Evolutionary conservation across 495 filamentous ascomycete genomes (phyloP).

Genomic region (Penicillium maclennaniae): DNA sequence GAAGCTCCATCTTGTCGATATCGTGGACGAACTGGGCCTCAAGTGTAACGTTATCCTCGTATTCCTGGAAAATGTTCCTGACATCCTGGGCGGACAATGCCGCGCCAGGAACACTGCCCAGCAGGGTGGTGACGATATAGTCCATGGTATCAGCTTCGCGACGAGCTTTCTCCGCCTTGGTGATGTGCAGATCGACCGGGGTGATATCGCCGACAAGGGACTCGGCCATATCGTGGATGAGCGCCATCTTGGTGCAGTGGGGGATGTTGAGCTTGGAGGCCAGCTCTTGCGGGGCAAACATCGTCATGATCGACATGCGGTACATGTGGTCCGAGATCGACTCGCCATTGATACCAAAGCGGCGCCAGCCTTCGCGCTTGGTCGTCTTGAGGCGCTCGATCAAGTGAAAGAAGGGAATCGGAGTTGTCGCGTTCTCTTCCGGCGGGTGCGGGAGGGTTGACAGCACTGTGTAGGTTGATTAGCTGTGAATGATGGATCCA

Average conservation of each 20-base stretch:
- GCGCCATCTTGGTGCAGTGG: conserved; percentile 86
- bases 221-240: conserved; percentile 98
- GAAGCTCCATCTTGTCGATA: conserved; percentile 91
- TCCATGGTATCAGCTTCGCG: conserved; percentile 87
- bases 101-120: conserved; percentile 71
- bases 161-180: conserved; percentile 73
- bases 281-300: conserved; percentile 82
- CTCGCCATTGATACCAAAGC: conserved; percentile 76
- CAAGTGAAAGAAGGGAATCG: conserved; percentile 88
- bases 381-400: conserved; percentile 91
- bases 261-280: conserved; percentile 65
- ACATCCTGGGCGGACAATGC: conserved; percentile 60
- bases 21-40: conserved; percentile 92
- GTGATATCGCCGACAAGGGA: conserved; percentile 94
- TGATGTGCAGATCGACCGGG: conserved; percentile 62
- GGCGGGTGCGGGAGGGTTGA: conserved; percentile 49
- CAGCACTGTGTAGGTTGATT: conserved; percentile 31
- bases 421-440: conserved; percentile 60
- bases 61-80: conserved; percentile 81
- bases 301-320: conserved; percentile 93
- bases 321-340: conserved; percentile 99
- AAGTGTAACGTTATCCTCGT: conserved; percentile 77
- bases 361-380: conserved; percentile 91
- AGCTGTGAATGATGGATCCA: no score
- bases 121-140: conserved; percentile 67